Conservation (phyloP, 2,329 filamentous ascomycete species). For the Aspergillus sp. region DNA sequence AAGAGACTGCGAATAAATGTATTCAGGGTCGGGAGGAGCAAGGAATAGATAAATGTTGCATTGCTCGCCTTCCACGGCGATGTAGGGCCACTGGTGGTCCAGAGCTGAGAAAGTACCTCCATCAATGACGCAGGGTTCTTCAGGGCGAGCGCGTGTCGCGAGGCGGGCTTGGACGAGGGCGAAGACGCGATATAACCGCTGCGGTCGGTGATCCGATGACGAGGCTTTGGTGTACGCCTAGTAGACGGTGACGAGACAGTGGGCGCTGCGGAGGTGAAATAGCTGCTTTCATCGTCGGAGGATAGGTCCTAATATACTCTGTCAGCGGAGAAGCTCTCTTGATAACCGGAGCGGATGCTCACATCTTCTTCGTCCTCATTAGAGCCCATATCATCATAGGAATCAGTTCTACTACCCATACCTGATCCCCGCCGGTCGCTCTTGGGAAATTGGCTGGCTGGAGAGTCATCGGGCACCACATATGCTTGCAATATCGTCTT, state of each 20-base stretch:
- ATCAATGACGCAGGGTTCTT: conserved; percentile 77
- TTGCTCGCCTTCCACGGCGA: conserved; percentile 95
- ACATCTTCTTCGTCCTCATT: conserved; percentile 29
- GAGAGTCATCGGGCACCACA: conserved; percentile 43
- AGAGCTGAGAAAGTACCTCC: conserved; percentile 83
- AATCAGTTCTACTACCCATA: conserved; percentile 25
- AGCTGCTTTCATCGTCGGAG: conserved; percentile 75
- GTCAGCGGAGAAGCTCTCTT: not conserved
- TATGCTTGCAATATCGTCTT: conserved; percentile 87
- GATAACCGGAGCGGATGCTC: conserved; percentile 11
- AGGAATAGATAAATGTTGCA: conserved; percentile 84
- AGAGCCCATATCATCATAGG: conserved; percentile 31
- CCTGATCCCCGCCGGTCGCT: conserved; percentile 30
- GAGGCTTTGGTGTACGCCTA: conserved; percentile 37
- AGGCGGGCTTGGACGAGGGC: conserved; percentile 34
- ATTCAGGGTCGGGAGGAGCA: conserved; percentile 82
- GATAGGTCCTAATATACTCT: conserved; percentile 40
- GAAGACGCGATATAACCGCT: conserved; percentile 41
- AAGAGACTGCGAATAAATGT: conserved; percentile 89
- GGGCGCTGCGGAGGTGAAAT: conserved; percentile 70
- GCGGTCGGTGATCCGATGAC: conserved; percentile 46
- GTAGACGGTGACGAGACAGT: conserved; percentile 43
- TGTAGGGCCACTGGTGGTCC: conserved; percentile 84
- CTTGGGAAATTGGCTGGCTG: conserved; percentile 29
- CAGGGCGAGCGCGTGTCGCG: conserved; percentile 66